Base-by-base conservation (phyloP, 495 filamentous ascomycete genomes). In the Lasiosphaeria miniovina region DNA sequence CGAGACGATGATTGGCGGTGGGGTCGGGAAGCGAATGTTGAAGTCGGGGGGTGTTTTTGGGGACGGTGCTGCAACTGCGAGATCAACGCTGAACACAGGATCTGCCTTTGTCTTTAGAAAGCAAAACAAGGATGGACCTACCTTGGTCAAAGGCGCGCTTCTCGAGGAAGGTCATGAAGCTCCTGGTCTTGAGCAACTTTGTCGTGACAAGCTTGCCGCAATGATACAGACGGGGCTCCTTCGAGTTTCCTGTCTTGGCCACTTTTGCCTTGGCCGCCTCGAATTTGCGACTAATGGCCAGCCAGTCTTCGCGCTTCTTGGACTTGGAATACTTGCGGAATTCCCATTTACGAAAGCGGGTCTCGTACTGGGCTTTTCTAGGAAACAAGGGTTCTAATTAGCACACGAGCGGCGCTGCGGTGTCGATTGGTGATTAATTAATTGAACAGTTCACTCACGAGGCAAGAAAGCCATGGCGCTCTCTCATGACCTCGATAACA, bases 191-290 rank as follows among this genome's bases (percentile, higher is more conserved):
- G 7, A 49, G 46, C 14, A 49, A 2, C 46, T 49, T 49, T 4
- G 46, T 1, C 6, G 46, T 49, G 46, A 49, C 46, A 49, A 49
- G 46, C 3, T 49, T 49, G 1, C 46, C 46, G 15, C 46, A 31
- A n/a, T 49, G 46, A n/a, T 49, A 49, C 14, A 49, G n/a, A 17
- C 46, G 46, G n/a, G 46, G 46, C 46, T 49, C 46, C 46, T 49
- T 49, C 3, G 1, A 1, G 24, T 24, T 24, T 24, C 24, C 24
- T 49, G 24, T 49, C 46, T 49, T 49, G 46, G 46, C n/a, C 3
- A 31, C 46, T n/a, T 49, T 49, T 31, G 46, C 46, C 15, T 49
- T 49, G 46, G 46, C 46, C 46, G 46, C 14, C 3, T 7, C 46
- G n/a, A 15, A 49, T 31, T 49, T 49, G 46, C n/a, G 46, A 31